A percentile compares a stretch with the other conserved stretches of the same genome.
phyloP scores from a whole-genome alignment of 2,329 filamentous ascomycete species.

The Penicillium sp. region DNA sequence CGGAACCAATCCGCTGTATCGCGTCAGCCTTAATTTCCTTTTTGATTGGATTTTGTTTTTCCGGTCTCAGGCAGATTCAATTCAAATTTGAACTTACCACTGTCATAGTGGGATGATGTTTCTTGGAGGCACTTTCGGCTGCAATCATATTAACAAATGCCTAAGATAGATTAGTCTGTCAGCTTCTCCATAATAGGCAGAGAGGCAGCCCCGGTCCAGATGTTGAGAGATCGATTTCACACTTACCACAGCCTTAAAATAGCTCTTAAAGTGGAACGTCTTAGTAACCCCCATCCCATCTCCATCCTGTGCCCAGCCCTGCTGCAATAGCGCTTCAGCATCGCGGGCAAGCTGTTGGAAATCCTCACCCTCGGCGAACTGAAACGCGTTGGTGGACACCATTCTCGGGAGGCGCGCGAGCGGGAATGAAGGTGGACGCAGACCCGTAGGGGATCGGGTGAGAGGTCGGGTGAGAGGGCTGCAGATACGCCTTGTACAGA shows the following conservation, averaged over 20 bases:
- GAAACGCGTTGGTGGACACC: slow-evolving; percentile 21
- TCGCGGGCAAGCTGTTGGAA: slow-evolving; percentile 24
- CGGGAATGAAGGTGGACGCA: not conserved
- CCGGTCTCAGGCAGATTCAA: not conserved
- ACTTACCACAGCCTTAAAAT: slow-evolving; percentile 41
- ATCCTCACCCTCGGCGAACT: slow-evolving; percentile 34
- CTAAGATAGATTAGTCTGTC: slow-evolving; percentile 17
- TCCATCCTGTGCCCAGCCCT: slow-evolving; percentile 37
- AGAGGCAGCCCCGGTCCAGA: not conserved
- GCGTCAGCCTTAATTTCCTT: slow-evolving; percentile 12
- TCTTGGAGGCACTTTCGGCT: slow-evolving; percentile 38
- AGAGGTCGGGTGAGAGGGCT: not conserved
- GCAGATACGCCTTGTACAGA: not conserved
- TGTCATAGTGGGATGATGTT: slow-evolving; percentile 43
- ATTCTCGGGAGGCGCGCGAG: slow-evolving; percentile 11
- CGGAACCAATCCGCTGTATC: slow-evolving; percentile 35
- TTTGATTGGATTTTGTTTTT: too few species aligned
- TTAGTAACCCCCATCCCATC: slow-evolving; percentile 37
- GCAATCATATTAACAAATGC: slow-evolving; percentile 40
- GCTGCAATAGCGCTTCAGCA: slow-evolving; percentile 26
- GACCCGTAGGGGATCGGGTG: not conserved
- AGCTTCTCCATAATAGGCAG: not conserved
- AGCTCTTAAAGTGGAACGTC: slow-evolving; percentile 41
- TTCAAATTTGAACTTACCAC: slow-evolving; percentile 30
- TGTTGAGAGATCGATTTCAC: not conserved